These are phyloP conservation scores for Erigeron canadensis DNA, from an alignment of 129 eudicot genomes.

Conservation along the genomic window DNA sequence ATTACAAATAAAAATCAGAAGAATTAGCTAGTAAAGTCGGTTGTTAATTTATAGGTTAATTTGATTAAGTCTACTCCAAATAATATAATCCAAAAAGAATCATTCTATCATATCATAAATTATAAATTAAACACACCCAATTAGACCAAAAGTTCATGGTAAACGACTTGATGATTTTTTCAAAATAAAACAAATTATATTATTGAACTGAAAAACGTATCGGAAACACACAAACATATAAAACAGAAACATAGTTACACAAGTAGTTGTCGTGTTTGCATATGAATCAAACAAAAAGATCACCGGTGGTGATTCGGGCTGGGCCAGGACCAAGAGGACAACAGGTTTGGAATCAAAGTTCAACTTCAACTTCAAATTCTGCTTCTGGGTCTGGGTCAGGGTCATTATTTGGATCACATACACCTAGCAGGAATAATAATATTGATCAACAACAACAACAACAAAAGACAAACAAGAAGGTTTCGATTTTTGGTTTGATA, in stretches of 20 bases:
- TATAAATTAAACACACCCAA: not conserved
- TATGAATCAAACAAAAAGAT: conserved; percentile 48
- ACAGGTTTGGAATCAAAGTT: conserved; percentile 31
- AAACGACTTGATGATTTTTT: not conserved
- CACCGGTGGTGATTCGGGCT: conserved; percentile 39
- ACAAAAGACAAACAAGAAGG: conserved; percentile 16
- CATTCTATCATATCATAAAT: not conserved
- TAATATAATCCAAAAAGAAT: conserved; percentile 30
- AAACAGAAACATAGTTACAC: not conserved
- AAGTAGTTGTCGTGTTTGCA: not conserved
- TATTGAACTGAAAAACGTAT: not conserved
- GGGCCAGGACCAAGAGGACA: not conserved
- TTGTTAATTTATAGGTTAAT: no score
- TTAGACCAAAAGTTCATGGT: conserved; percentile 5
- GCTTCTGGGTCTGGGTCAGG: conserved; percentile 11
- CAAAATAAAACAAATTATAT: not conserved
- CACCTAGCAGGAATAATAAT: not conserved
- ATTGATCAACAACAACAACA: not conserved
- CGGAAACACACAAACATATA: not conserved
- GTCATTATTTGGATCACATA: conserved; percentile 12
- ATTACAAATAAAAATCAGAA: no score
- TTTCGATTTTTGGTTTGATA: conserved; percentile 19
- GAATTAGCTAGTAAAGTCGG: no score
- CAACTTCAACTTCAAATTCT: conserved; percentile 31
- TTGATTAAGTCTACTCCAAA: conserved; percentile 27